Conservation (phyloP, 345 rosid species). For the Rhodamnia argentea region DNA sequence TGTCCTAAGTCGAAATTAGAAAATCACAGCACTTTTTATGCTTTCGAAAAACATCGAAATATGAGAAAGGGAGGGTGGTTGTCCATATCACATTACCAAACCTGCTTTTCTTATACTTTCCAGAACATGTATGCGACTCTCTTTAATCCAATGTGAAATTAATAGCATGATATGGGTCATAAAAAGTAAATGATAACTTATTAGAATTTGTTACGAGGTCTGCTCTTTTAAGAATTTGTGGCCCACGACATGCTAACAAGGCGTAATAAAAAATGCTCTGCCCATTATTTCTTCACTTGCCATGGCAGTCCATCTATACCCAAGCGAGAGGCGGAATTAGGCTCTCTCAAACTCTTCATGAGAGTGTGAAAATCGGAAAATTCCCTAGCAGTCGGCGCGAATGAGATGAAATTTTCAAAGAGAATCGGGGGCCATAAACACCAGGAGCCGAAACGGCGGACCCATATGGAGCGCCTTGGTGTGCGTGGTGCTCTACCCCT, state of each 20-base stretch:
- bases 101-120: not conserved
- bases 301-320: not conserved
- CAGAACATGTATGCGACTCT: not conserved
- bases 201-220: too few relatives aligned
- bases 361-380: not conserved
- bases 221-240: too few relatives aligned
- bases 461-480: not conserved
- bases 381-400: not conserved
- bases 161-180: too few relatives aligned
- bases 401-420: not conserved
- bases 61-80: not conserved
- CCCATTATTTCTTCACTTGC: not conserved
- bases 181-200: too few relatives aligned
- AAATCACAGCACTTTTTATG: not conserved
- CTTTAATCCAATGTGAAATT: too few relatives aligned
- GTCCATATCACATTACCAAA: not conserved
- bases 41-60: not conserved
- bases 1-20: not conserved
- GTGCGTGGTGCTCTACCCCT: not conserved
- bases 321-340: not conserved
- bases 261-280: not conserved
- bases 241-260: too few relatives aligned
- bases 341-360: not conserved
- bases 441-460: not conserved
- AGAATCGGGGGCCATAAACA: not conserved